phyloP scores from a whole-genome alignment of 2,329 filamentous ascomycete species.

The Ophiostoma novo-ulmi region DNA sequence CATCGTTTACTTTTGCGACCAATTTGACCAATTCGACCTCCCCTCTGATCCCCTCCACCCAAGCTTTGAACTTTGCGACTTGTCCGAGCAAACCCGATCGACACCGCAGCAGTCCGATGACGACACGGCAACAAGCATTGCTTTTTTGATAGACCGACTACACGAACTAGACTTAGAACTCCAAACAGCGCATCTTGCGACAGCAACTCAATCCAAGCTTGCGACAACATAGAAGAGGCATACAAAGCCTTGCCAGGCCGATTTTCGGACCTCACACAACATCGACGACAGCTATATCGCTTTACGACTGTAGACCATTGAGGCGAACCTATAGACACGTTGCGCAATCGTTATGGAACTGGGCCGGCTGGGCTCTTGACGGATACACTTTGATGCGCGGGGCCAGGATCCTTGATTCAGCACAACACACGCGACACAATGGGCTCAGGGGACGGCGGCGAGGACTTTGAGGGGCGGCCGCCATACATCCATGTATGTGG shows the following conservation, averaged over 20 bases:
- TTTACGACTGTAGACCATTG: neutral
- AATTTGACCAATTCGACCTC: too few relatives aligned
- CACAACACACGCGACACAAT: constrained; percentile 23
- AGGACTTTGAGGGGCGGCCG: constrained; percentile 50
- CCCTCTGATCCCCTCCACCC: neutral
- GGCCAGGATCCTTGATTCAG: constrained; percentile 10
- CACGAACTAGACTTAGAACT: neutral
- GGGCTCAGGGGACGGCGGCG: constrained; percentile 30
- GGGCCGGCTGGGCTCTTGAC: constrained; percentile 20
- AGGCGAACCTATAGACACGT: neutral
- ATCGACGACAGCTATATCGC: neutral
- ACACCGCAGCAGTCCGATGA: neutral
- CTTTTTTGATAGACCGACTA: neutral
- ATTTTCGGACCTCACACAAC: neutral
- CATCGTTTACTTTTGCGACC: neutral
- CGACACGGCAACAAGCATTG: neutral
- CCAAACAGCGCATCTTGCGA: too few relatives aligned
- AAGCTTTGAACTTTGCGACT: constrained; percentile 1
- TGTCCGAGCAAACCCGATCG: constrained; percentile 19
- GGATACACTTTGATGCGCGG: constrained; percentile 21
- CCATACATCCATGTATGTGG: constrained; percentile 57
- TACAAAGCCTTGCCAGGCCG: neutral
- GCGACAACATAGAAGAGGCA: neutral
- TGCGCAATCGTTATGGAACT: constrained; percentile 15
- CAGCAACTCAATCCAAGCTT: neutral